Base-by-base conservation (phyloP, 106 monocot species). In the Dendrobium catenatum region DNA sequence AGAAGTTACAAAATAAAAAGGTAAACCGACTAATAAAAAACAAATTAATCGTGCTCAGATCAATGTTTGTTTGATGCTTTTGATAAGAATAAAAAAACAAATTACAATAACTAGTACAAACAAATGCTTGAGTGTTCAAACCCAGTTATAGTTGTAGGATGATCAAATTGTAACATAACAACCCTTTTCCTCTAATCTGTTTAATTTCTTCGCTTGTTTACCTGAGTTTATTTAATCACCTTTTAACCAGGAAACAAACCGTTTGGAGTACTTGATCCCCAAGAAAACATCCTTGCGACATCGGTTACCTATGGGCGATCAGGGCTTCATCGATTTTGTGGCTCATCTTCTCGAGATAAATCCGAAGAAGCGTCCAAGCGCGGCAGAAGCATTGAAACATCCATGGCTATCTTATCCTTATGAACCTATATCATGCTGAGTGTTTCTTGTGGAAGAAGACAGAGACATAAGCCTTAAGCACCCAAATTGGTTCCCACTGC, bases 371-470 rank as follows among this genome's bases (percentile, higher is more conserved):
- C 93, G 99, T 0, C 99, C 95, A 31, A 77, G 79, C 49, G 95
- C 99, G 10, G 81, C 83, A 40, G 95, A 95, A 83, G 95, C 99
- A 37, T 76, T 99, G 77, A 93, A 87, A 78, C 99, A 99, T 58
- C 99, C 93, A 33, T 95, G 95, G 95, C 85, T 99, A 13, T 93
- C 95, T 42, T 93, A 88, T 78, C 99, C 99, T 46, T 99, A 99
- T 17, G 95, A 99, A 59, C 99, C 99, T 29, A 99, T 99, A 80
- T 99, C 99, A 31, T 95, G 95, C n/a, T 99, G 82, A 95, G 42
- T n/a, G 2, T 26, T 61, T 9, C 5, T 42, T 2, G 61, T 15
- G 43, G 76, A 76, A 64, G 76, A 76, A 64, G 27, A 81, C 5
- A 26, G 33, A 20, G 4, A 61, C n/a, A 61, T n/a, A 19, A 61